These are phyloP conservation scores for Ampelomyces quisqualis DNA, from an alignment of 2,329 filamentous ascomycete genomes.

Conservation along the genomic window DNA sequence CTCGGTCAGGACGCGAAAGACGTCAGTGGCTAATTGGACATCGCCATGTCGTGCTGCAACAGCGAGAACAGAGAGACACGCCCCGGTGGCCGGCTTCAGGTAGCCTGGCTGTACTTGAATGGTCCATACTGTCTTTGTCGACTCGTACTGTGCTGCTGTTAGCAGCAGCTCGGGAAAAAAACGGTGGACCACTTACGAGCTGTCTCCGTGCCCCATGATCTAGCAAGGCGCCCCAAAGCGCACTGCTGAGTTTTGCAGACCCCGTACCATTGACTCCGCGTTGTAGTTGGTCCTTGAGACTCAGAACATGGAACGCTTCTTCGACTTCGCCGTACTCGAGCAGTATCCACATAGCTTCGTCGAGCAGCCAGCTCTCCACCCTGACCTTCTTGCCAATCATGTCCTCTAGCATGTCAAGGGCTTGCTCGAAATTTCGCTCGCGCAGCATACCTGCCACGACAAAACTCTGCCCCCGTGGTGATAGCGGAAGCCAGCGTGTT, in stretches of 20 bases:
- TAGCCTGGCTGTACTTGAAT: conserved; percentile 60
- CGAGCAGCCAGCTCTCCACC: conserved; percentile 72
- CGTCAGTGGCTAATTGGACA: conserved; percentile 66
- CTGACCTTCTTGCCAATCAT: conserved; percentile 60
- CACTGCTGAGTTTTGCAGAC: conserved; percentile 48
- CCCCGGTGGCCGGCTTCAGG: conserved; percentile 64
- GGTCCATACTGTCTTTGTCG: conserved; percentile 71
- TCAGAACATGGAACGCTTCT: conserved; percentile 69
- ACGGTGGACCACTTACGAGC: conserved; percentile 47
- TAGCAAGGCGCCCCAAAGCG: conserved; percentile 71
- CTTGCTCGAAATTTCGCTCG: conserved; percentile 80
- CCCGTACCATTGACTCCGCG: conserved; percentile 12
- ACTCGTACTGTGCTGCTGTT: conserved; percentile 53
- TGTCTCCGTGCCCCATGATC: conserved; percentile 67
- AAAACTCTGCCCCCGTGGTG: conserved; percentile 63
- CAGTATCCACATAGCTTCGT: conserved; percentile 73
- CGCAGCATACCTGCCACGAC: conserved; percentile 73
- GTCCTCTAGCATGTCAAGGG: conserved; percentile 66
- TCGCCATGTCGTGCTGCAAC: conserved; percentile 71
- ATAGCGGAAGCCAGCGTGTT: conserved; percentile 67
- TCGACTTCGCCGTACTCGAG: conserved; percentile 72
- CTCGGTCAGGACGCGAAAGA: conserved; percentile 64
- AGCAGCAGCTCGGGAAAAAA: conserved; percentile 2
- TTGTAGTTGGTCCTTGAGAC: conserved; percentile 40
- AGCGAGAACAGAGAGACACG: conserved; percentile 68